Evolutionary conservation across 192 early-diverging fungal genomes (phyloP), one percentile per base, ranked within the genome.

Genomic region (Coemansia sp.): DNA sequence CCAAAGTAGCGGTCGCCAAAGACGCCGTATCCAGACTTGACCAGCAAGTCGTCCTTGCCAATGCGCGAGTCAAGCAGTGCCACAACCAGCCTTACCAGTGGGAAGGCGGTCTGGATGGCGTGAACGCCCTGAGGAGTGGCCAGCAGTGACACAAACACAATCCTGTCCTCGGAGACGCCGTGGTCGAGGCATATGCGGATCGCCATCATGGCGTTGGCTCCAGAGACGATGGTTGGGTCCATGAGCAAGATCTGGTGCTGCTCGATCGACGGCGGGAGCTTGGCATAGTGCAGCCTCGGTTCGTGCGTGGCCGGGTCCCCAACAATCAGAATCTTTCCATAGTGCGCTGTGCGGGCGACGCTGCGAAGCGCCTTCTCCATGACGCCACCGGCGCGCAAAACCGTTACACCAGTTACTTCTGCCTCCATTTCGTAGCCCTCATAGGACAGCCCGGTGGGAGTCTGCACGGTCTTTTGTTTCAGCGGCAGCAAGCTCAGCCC

Each of bases 181-280:
- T 98, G 94, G 79, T 98, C 96, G 7, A 94, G 72, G 59, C 97
- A 84, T 35, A 97, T 93, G 38, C 94, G 88, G 40, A 98, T 92
- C 15, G 96, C 95, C 96, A 98, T 98, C 83, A 98, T 67, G 4
- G 94, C 95, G 6, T 93, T 93, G 6, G 95, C 95, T 35, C 96
- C 96, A 9, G 94, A 96, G 4, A 92, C 92, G 14, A 95, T 87
- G 39, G 92, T 91, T n/a, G 94, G 91, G 78, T 98, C 95, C 83
- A 90, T 90, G 42, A 96, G 76, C 42, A 96, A 63, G 3, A 95
- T 90, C 32, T 87, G 80, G 53, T 83, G 84, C 27, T 86, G 39
- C 7, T 70, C 56, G 27, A 94, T 88, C 32, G 89, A 81, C 1
- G 76, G 69, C 2, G 94, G 94, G 2, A 97, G 80, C 59, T 92